Base-by-base conservation (phyloP, 163 green algal species). In the Chloromonas sp. region DNA sequence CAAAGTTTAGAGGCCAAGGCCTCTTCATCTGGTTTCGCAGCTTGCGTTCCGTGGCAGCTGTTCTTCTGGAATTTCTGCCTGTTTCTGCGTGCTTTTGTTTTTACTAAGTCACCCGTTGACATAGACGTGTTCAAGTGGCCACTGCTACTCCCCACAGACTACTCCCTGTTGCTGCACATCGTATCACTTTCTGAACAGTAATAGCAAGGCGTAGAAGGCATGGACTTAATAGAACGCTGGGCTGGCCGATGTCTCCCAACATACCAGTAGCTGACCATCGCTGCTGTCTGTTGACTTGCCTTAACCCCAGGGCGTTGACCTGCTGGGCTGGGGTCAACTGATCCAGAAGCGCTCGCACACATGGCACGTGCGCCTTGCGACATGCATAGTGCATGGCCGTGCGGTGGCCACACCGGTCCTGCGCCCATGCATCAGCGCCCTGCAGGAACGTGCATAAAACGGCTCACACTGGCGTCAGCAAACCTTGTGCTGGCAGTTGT, bases 381-480 rank as follows among this genome's bases (percentile, higher is more conserved):
- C 78, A 84, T 3, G 84, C 87, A 70, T 90, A 88, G 84, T 90
- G 87, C 15, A 90, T 76, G 2, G 87, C 82, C 1, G 84, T 88
- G 60, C 84, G 84, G 61, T 14, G 14, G 78, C 87, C 87, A 58
- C 87, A 90, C 36, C 87, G 84, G 82, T 90, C 87, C 1, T 60
- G 36, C 13, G 60, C 82, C 87, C 87, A 90, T 0, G 87, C 78
- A 78, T 85, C 82, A 2, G 82, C 82, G 5, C 82, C 82, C 82
- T 85, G 82, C 81, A 84, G 1, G 60, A 3, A 15, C 5, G 66
- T 74, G 36, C 36, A 36, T 36, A 36, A 36, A 36, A 36, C 36
- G 36, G 36, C 36, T 36, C 36, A 36, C 36, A 36, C 36, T 36
- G 36, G 36, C 36, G 36, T 36, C 36, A 36, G 36, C 36, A 36